Base-by-base conservation (phyloP, 192 early-diverging fungal species). In the Phycomyces nitens region DNA sequence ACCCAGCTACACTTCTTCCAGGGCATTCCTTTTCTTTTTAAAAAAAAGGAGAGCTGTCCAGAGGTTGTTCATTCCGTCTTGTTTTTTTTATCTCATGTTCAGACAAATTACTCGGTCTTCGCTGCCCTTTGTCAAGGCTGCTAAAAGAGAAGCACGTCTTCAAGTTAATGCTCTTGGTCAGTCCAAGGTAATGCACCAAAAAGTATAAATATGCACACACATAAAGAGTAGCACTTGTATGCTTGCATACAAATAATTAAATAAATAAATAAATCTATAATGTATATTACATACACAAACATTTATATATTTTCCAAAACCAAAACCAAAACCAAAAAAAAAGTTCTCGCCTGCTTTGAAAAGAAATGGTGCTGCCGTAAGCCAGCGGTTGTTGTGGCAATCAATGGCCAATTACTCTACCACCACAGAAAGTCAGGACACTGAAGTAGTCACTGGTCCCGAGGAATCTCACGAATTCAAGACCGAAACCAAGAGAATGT, bases 401-500 rank as follows among this genome's bases (percentile, higher is more conserved):
- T 16, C 49, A 11, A 5, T 38, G 20, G n/a, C 60, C 14, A 43
- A 6, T 51, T 39, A 61, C 44, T 38, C 23, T 20, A 29, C 44
- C 5, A 43, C 15, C 15, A 34, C 60, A 34, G 44, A 47, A 18
- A 47, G 18, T 11, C 44, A 47, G 44, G 44, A 47, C 10, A 34
- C 60, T 10, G 65, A 73, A 47, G 56, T 73, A 7, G 42, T 67
- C 11, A 68, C 65, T 40, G 71, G 71, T 23, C 40, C 58, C 4
- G 51, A 73, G 59, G 65, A 73, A 42, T 61, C 66, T 20, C 61
- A 73, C 16, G 65, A 68, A 55, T 87, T 87, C 60, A 81, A 84
- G 40, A 82, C 85, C 2, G 85, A 87, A 56, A 87, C 85, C 12
- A 83, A 81, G 49, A 77, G 77, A 43, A 68, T 87, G 27, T 70